Base-by-base conservation (phyloP, 2,329 filamentous ascomycete genomes). In the Penicillium oxalicum region DNA sequence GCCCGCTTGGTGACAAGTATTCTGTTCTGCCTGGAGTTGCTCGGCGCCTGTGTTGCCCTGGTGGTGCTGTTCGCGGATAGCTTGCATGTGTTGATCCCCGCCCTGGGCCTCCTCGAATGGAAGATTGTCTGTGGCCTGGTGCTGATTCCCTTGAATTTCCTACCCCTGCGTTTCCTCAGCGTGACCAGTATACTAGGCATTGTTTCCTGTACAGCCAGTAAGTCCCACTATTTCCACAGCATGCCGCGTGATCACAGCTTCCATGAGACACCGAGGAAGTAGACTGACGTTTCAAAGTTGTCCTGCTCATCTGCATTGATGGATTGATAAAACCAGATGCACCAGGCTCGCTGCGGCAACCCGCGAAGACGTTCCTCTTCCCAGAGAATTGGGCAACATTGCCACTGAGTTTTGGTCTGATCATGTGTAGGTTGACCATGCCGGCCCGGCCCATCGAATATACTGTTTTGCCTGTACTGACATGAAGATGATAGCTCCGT, bases 151-250 rank as follows among this genome's bases (percentile, higher is more conserved):
- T 75, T 97, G 45, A 89, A 87, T 62, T 94, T 95, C 65, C 72
- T 94, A 32, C 91, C 93, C 1, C 72, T 97, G 51, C 82, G 88
- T 32, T 74, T 91, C 47, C 73, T 98, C 52, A 95, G 89, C 59
- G 89, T 95, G 62, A 95, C 89, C 26, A 95, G 89, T 65, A 83
- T 97, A 49, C 74, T 97, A 53, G 91, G 91, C n/a, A 95, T 98
- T 45, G 75, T 96, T 58, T 91, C 82, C 49, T 95, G 88, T 58
- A 85, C 95, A 56, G 84, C 84, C 61, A 96, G 88, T 91, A 74
- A 75, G 87, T 84, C 7, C 5, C 13, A 18, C 18, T 18, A 18
- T 18, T 18, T 18, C 18, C 18, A 18, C 18, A 18, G 18, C 18
- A 18, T 18, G 18, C 2, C 18, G 18, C 18, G 18, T 18, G 18